phyloP scores from a whole-genome alignment of 2,329 filamentous ascomycete genomes.

The Periglandula ipomoeae region DNA sequence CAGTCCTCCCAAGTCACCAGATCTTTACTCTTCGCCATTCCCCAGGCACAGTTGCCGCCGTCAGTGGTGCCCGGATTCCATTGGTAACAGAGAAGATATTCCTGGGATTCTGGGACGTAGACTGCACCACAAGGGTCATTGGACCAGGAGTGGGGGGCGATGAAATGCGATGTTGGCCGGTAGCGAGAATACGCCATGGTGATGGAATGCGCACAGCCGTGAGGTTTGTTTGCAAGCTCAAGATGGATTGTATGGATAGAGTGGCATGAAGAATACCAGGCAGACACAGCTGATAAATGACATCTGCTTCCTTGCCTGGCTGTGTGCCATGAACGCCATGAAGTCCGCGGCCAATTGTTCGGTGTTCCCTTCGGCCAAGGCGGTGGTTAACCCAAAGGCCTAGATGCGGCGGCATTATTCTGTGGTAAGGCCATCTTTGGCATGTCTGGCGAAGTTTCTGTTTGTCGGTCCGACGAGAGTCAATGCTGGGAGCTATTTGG shows the following conservation, averaged over 20 bases:
- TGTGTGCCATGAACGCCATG: not conserved
- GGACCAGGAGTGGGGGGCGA: conserved; percentile 28
- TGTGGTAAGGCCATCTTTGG: not conserved
- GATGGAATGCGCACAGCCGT: not conserved
- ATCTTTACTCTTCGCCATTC: conserved; percentile 28
- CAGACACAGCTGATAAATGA: not conserved
- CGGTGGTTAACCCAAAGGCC: no score
- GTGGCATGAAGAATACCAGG: not conserved
- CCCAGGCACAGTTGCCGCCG: conserved; percentile 18
- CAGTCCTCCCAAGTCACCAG: conserved; percentile 25
- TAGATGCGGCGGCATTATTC: no score
- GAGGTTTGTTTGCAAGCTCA: not conserved
- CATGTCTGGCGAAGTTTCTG: no score
- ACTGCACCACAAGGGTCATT: conserved; percentile 34
- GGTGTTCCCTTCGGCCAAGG: no score
- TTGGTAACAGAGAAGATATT: conserved; percentile 33
- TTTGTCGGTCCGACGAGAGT: not conserved
- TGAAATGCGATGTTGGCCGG: conserved; percentile 21
- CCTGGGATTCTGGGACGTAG: conserved; percentile 28
- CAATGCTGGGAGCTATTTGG: not conserved
- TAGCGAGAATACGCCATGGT: conserved; percentile 8
- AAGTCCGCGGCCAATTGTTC: not conserved
- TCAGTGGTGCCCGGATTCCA: conserved; percentile 16
- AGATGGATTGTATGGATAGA: not conserved
- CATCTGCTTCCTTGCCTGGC: not conserved